Evolutionary conservation across 2,329 filamentous ascomycete species (phyloP), one percentile per base, ranked within the genome.

Genomic region (Penicillium hesseltinei): DNA sequence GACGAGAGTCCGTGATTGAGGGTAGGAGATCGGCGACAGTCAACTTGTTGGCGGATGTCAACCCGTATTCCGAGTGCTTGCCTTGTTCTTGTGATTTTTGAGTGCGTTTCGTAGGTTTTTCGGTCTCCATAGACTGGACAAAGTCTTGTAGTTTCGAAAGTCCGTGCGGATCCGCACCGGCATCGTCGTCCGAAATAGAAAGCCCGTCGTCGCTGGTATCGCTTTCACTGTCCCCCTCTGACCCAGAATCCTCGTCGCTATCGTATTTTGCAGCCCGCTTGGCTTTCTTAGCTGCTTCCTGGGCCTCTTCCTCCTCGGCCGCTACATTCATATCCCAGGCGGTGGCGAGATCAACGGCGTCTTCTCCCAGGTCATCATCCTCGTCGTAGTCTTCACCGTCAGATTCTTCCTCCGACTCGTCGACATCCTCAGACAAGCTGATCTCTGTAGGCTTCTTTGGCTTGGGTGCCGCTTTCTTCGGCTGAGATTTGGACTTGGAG

Each of bases 11-110:
- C 58, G 86, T 87, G 47, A 91, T 81, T 13, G 87, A 85, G 25
- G 87, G 81, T 47, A 95, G 78, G 11, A 96, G 81, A 71, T 95
- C 91, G 58, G 87, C 84, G 19, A 95, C 79, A 36, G 86, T 88
- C 58, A 95, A 83, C 71, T 92, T 90, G 54, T 83, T 79, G 58
- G 86, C 85, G 36, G 80, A 78, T 6, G 81, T 82, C 35, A 84
- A 73, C 10, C 82, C 79, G 67, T 82, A 80, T 31, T 89, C 84
- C 1, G 84, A 84, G 2, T 83, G 84, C n/a, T 84, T 81, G 50
- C 81, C 81, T 19, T 84, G 83, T 61, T 89, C 84, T 50, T 88
- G 85, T 66, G 72, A 64, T 69, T 69, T 71, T 49, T 66, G 66
- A 46, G 69, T 66, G 51, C 71, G 49, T 54, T 74, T 71, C 46